Conservation (phyloP, 345 rosid species). For the Gynandropsis gynandra region DNA sequence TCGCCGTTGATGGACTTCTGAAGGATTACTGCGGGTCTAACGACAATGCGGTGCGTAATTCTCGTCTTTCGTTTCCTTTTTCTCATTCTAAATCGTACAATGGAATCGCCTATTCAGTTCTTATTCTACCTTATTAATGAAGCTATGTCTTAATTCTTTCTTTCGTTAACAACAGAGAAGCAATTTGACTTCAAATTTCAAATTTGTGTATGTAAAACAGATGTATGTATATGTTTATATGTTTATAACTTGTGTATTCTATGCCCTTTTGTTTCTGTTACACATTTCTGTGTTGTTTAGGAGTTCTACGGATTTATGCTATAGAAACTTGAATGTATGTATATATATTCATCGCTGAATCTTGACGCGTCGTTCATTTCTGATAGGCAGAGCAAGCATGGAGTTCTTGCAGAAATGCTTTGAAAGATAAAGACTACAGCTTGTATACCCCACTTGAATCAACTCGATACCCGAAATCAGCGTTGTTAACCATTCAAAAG, state of each 20-base stretch:
- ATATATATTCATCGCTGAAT: too few species aligned
- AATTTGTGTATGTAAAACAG: too few species aligned
- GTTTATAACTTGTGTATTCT: neutral
- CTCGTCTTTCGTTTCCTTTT: neutral
- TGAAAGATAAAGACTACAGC: slow-evolving; percentile 38
- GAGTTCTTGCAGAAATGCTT: too few species aligned
- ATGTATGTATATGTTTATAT: neutral
- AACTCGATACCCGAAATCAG: slow-evolving; percentile 17
- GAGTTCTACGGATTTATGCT: too few species aligned
- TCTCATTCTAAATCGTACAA: neutral
- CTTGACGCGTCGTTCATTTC: slow-evolving; percentile 14
- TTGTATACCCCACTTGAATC: slow-evolving; percentile 21
- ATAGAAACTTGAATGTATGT: too few species aligned
- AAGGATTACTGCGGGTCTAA: neutral
- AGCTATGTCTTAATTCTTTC: too few species aligned
- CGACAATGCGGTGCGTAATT: slow-evolving; percentile 21
- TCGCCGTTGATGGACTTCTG: neutral
- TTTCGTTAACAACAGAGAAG: too few species aligned
- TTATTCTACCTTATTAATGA: too few species aligned
- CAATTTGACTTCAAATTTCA: too few species aligned
- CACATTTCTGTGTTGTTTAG: too few species aligned
- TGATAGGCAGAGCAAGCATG: slow-evolving; percentile 54
- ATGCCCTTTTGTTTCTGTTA: slow-evolving; percentile 1
- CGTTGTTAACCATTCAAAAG: slow-evolving; percentile 16
- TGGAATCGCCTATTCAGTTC: too few species aligned